Conservation (phyloP, 495 filamentous ascomycete species). For the Pseudotulostoma volvatum region DNA sequence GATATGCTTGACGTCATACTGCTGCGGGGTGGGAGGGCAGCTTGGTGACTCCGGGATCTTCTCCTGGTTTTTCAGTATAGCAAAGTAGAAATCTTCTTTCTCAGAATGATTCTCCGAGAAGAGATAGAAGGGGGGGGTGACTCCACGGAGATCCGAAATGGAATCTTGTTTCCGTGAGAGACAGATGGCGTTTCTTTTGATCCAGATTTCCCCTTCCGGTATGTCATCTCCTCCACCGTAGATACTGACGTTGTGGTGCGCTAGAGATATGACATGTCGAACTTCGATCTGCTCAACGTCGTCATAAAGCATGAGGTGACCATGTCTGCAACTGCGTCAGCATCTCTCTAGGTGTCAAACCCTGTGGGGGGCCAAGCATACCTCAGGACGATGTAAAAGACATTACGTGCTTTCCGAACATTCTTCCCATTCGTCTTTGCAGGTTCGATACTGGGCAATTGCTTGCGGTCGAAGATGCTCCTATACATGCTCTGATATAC, state of each 20-base stretch:
- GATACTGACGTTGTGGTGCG: slow-evolving; percentile 72
- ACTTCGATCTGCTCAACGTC: slow-evolving; percentile 80
- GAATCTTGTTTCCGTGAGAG: slow-evolving; percentile 53
- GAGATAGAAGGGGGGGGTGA: slow-evolving; percentile 69
- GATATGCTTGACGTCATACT: slow-evolving; percentile 72
- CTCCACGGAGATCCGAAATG: slow-evolving; percentile 39
- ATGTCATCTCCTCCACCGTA: slow-evolving; percentile 68
- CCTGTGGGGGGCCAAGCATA: slow-evolving; percentile 21
- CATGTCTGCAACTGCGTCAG: slow-evolving; percentile 44
- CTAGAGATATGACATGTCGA: slow-evolving; percentile 82
- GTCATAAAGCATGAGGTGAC: slow-evolving; percentile 94
- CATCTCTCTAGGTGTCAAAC: not conserved
- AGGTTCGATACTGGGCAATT: slow-evolving; percentile 33
- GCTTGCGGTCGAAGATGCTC: slow-evolving; percentile 82
- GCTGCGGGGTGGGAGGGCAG: slow-evolving; percentile 50
- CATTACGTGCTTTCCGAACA: slow-evolving; percentile 61
- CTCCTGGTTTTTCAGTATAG: slow-evolving; percentile 71
- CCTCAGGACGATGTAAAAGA: slow-evolving; percentile 89
- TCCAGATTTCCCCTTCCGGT: slow-evolving; percentile 82
- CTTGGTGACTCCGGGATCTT: slow-evolving; percentile 38
- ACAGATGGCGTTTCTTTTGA: slow-evolving; percentile 88
- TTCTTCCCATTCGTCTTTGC: slow-evolving; percentile 38
- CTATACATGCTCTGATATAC: slow-evolving; percentile 98
- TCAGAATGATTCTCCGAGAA: slow-evolving; percentile 89
- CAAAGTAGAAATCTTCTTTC: slow-evolving; percentile 97